Conservation (phyloP, 495 filamentous ascomycete genomes). For the Copromyces sp. region DNA sequence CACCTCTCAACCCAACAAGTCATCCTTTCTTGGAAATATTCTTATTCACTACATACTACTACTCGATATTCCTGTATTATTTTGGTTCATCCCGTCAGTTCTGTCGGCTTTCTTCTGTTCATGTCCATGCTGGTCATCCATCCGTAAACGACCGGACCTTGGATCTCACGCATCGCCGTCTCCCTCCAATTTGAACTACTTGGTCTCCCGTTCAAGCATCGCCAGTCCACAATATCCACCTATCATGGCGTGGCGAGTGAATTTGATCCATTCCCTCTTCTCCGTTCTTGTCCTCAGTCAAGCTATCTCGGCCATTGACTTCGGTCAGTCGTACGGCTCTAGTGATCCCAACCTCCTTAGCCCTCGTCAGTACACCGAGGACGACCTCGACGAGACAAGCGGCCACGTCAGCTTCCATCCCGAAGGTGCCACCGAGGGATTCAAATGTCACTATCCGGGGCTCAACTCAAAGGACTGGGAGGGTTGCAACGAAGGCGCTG, state of each 20-base stretch:
- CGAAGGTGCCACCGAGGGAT: slow-evolving; percentile 1
- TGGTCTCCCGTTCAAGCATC: background rate
- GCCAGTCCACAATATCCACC: background rate
- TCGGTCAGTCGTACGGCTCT: background rate
- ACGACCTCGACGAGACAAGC: background rate
- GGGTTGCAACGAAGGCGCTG: background rate
- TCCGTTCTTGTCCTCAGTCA: background rate
- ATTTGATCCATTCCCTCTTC: background rate
- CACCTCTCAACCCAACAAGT: background rate
- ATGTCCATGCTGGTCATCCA: too few species aligned
- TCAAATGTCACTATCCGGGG: slow-evolving; percentile 5
- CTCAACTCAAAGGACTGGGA: slow-evolving; percentile 2
- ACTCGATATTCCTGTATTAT: background rate
- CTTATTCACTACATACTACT: too few species aligned
- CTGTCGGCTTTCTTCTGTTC: too few species aligned
- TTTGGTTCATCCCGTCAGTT: background rate
- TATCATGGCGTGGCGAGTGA: background rate
- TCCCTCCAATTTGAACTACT: background rate
- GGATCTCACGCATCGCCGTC: background rate
- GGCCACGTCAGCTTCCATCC: slow-evolving; percentile 1
- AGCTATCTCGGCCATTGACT: background rate
- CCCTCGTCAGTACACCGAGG: background rate
- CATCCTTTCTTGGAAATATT: too few species aligned
- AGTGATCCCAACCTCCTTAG: background rate
- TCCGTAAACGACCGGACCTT: too few species aligned